Base-by-base conservation (phyloP, 495 filamentous ascomycete genomes). In the Opeltia flavorubescens region DNA sequence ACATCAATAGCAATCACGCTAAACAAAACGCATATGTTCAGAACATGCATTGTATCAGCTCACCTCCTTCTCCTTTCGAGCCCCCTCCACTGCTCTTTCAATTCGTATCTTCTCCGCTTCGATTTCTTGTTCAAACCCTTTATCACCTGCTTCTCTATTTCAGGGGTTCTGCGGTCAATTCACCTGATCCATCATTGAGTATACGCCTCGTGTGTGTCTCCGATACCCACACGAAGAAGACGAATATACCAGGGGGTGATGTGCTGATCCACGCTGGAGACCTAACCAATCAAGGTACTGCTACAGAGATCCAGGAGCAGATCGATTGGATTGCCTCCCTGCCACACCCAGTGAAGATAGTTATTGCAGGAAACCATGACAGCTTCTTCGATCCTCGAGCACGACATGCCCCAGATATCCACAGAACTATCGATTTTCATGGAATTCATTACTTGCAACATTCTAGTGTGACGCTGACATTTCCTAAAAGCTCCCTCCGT, bases 321-420 rank as follows among this genome's bases (percentile, higher is more conserved):
- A 62, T 94, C 18, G 76, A 89, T 61, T 95, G 89, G 89, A 69
- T 95, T 3, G 63, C 64, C 23, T 67, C 65, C 18, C 70, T 88
- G 2, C 79, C 82, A 1, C 86, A 95, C 55, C 62, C 63, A 27
- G 69, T 88, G 50, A 94, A 94, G 61, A 73, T 95, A 41, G 74
- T 86, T 30, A 82, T 95, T 49, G 73, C 77, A 47, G 89, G 89
- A n/a, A 95, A 94, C 59, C 87, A 94, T 60, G 89, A 94, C 55
- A 75, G 73, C 54, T 89, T 77, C 62, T 81, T 94, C 44, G 89
- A 95, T 55, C 53, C 61, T 17, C 60, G 68, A 4, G 71, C 69
- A 5, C 62, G 70, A 6, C 52, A 49, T 1, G 59, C 62, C 2
- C 59, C 70, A 38, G 71, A 75, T 48, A 60, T 58, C 47, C 57